Base-by-base conservation (phyloP, 2,329 filamentous ascomycete species). In the Hypoxylon sp. region DNA sequence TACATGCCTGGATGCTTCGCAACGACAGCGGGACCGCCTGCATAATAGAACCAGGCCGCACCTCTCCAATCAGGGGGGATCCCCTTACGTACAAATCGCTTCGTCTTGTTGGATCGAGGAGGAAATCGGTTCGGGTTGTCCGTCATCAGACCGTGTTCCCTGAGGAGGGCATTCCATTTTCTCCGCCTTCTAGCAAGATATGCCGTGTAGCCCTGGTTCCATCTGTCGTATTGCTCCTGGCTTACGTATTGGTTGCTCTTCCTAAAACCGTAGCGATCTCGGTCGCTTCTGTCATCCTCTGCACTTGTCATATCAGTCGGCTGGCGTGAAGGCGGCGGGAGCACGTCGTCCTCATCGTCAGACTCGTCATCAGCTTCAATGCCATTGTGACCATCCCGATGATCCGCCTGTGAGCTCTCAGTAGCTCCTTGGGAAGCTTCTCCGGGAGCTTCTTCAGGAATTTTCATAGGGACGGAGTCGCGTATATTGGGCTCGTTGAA, bases 41-140 rank as follows among this genome's bases (percentile, higher is more conserved):
- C 92, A 72, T 97, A 98, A 77, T 90, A 97, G 74, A 96, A 98
- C 94, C 94, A 98, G 41, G 94, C 94, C 4, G 91, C 89, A n/a
- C 94, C 94, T 69, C 94, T 86, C 87, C 92, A 96, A 64, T 97
- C 92, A 0, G 93, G 91, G 2, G 94, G 94, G 46, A 97, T 94
- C 13, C 94, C 94, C 74, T 97, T 98, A 48, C 93, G 87, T 45
- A 97, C 85, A 71, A 95, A 97, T 15, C 92, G 85, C 76, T 96
- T 97, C 38, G 95, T 86, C 75, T 96, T 96, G 41, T 88, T 85
- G 46, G 87, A 91, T 49, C 88, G 89, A 1, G 88, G 83, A 0
- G 94, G 94, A 66, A 98, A 98, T 2, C 86, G 83, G 31, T 84
- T 86, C 1, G 92, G 93, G 3, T 85, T 78, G 40, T 88, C 84